Conservation (phyloP, 2,329 filamentous ascomycete genomes). For the Botryotinia narcissicola region DNA sequence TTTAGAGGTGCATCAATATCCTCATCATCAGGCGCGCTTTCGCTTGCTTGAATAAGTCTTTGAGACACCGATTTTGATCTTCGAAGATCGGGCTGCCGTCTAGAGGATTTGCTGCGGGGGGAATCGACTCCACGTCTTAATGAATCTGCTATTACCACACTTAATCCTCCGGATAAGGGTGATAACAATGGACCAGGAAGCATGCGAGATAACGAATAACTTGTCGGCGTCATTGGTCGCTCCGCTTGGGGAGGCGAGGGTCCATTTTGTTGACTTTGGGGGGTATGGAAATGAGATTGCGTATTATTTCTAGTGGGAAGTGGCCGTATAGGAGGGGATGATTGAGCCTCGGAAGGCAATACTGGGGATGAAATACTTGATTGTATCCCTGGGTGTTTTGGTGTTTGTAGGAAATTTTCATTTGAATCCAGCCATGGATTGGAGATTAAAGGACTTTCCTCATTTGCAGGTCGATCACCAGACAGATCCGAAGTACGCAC, state of each 20-base stretch:
- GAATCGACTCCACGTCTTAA: conserved; percentile 55
- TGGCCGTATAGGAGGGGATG: conserved; percentile 25
- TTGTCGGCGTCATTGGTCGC: conserved; percentile 42
- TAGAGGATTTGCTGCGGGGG: conserved; percentile 37
- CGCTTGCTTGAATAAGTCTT: conserved; percentile 25
- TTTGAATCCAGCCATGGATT: conserved; percentile 34
- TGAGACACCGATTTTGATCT: conserved; percentile 35
- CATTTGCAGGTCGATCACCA: conserved; percentile 19
- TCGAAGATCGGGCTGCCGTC: conserved; percentile 33
- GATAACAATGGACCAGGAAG: conserved; percentile 57
- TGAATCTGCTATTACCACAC: conserved; percentile 63
- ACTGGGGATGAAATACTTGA: conserved; percentile 33
- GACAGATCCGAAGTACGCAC: conserved; percentile 22
- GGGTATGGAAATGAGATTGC: conserved; percentile 33
- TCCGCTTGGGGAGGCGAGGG: conserved; percentile 41
- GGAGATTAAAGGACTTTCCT: conserved; percentile 31
- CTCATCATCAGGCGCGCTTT: conserved; percentile 26
- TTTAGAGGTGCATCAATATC: conserved; percentile 23
- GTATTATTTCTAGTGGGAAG: conserved; percentile 32
- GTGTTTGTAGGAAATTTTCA: conserved; percentile 28
- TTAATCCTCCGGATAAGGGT: conserved; percentile 58
- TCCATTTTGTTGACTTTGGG: conserved; percentile 35
- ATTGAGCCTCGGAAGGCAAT: conserved; percentile 36
- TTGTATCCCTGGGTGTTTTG: conserved; percentile 30
- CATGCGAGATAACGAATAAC: conserved; percentile 51